Evolutionary conservation across 176 grass and related monocot species (phyloP).

Genomic region (Oryza brachyantha): DNA sequence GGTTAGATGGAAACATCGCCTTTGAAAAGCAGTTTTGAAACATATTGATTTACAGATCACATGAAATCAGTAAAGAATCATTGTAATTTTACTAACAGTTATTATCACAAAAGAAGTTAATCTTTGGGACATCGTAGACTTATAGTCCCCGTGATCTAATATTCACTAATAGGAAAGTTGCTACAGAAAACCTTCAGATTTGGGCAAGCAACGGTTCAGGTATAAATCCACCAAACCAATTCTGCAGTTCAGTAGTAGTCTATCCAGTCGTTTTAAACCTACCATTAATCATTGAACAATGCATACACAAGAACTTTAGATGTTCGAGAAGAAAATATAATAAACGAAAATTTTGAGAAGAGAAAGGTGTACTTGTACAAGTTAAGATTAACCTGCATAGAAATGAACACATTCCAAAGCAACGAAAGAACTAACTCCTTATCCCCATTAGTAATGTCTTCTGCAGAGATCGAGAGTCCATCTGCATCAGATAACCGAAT

Average conservation of each 20-base stretch:
- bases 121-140: background rate
- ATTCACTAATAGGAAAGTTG: background rate
- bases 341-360: background rate
- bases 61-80: background rate
- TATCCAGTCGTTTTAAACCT: background rate
- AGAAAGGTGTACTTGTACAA: background rate
- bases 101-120: background rate
- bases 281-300: conserved; percentile 4
- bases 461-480: conserved; percentile 43
- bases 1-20: background rate
- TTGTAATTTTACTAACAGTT: background rate
- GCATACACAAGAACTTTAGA: background rate
- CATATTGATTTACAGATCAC: background rate
- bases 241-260: background rate
- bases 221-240: background rate
- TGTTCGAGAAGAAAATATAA: background rate
- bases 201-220: background rate
- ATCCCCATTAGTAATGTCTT: conserved; percentile 58
- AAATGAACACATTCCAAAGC: conserved; percentile 58
- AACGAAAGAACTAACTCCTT: conserved; percentile 59
- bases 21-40: background rate
- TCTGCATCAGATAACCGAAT: conserved; percentile 51
- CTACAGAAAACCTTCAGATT: conserved; percentile 18
- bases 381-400: conserved; percentile 46
- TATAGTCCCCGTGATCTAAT: background rate